Base-by-base conservation (phyloP, 805 yeast species). In the Wickerhamomyces bovis region DNA sequence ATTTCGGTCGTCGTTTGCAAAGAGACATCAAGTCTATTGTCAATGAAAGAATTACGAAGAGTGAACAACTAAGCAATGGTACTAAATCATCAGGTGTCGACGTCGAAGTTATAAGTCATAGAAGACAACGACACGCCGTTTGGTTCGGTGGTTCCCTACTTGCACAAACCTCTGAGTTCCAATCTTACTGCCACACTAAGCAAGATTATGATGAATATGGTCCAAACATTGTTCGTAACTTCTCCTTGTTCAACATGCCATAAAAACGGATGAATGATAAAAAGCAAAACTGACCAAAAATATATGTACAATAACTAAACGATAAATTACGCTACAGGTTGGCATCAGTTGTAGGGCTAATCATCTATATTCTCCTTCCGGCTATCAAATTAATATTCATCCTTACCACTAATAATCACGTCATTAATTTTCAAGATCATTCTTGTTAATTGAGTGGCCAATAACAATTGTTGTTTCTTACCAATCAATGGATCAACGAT, bases 81-180 rank as follows among this genome's bases (percentile, higher is more conserved):
- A 72, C 80, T 15, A 85, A 81, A 63, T 83, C 95, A 22, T 85
- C 95, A 26, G 99, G 99, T 65, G 95, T 94, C 44, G 95, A 89
- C 47, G 99, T 94, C 47, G 95, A 88, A 70, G 99, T 94, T 51
- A 90, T 94, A 55, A 81, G 95, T 25, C 99, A 94, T 72, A 89
- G 92, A 73, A 86, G 94, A 70, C 99, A 94, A 73, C 80, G 97
- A 66, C 89, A 94, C 62, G 99, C 99, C 3, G 99, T 94, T 49
- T 94, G 99, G 99, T 94, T 92, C 65, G 99, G 99, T 58, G 99
- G 99, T 56, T 86, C 96, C 19, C 72, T 94, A 56, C 76, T 94
- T 63, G 98, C 99, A 1, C 98, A 92, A 72, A 94, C 99, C 11
- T 82, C 95, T 20, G 99, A 94, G 70, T 94, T 94, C 72, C 88